Evolutionary conservation across 2,329 filamentous ascomycete genomes (phyloP), one percentile per base, ranked within the genome.

Genomic region (Epichloe glyceriae): DNA sequence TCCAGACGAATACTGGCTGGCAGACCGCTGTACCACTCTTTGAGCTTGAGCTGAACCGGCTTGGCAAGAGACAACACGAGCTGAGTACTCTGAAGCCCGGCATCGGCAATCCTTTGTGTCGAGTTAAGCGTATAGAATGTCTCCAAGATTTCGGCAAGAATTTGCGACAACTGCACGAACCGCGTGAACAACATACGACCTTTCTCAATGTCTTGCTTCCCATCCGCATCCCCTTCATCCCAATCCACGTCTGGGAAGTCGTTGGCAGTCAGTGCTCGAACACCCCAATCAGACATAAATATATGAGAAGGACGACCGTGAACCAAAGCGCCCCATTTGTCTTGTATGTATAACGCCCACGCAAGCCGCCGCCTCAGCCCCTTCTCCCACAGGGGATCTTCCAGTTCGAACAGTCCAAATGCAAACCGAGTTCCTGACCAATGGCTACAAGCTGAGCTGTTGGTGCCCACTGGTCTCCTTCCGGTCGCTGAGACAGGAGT

Each of bases 281-380:
- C 88, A 2, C 83, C 88, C 88, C 88, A 95, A 64, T 94, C 80
- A 45, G 73, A 69, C 19, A 71, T 65, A 56, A 79, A 77, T 40
- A 82, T 78, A 57, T 94, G 88, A 4, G 88, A 93, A 1, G 88
- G 89, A 11, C 88, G 82, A 45, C 88, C 88, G 61, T 94, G 86
- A 22, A 93, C 83, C 19, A 95, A 73, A 2, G 88, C 83, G 15
- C 86, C 87, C 89, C 89, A 95, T 66, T 78, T 94, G 67, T 96
- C 90, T 68, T 95, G 88, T 84, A 94, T 91, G 64, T 93, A 95
- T 47, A 95, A 68, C 2, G 87, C 89, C 89, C 90, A 95, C 1
- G 88, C 88, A 41, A 95, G 77, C 46, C 90, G 80, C 64, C 91
- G 93, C 54, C 90, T 78, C 52, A 95, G 66, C 0, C 88, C 86